A percentile compares a stretch with the other conserved stretches of the same genome.
phyloP scores from a whole-genome alignment of 352 stramenopile species.

The Pythium rhizo-oryzae region DNA sequence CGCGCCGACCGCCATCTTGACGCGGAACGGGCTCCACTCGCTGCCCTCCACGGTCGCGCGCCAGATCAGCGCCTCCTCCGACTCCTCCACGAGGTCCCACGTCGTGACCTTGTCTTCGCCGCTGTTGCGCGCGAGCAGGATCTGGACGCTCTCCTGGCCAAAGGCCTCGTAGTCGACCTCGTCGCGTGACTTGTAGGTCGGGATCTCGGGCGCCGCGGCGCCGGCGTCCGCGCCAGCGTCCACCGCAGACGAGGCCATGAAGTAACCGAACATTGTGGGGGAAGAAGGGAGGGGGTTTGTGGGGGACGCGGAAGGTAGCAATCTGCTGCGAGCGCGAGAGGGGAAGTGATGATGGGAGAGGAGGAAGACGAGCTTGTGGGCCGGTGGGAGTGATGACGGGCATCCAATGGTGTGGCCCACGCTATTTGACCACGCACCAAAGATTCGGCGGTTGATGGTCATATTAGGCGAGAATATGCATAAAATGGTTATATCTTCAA shows the following conservation, averaged over 20 bases:
- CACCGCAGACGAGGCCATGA: constrained; percentile 16
- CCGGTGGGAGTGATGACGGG: constrained; percentile 9
- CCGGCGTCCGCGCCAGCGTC: neutral
- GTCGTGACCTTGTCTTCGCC: constrained; percentile 67
- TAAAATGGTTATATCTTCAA: too few species aligned
- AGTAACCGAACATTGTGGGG: constrained; percentile 29
- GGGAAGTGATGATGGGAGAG: neutral
- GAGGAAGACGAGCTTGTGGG: neutral
- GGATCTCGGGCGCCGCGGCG: constrained; percentile 30
- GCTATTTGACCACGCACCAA: neutral
- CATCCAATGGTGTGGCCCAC: constrained; percentile 18
- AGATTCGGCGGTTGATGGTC: constrained; percentile 1
- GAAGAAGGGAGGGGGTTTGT: neutral
- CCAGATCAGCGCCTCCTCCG: constrained; percentile 57
- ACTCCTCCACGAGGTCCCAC: constrained; percentile 69
- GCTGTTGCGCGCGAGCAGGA: constrained; percentile 63
- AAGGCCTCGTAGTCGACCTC: constrained; percentile 66
- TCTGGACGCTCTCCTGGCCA: constrained; percentile 64
- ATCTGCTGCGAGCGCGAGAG: neutral
- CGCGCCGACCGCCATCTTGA: constrained; percentile 52
- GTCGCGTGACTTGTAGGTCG: constrained; percentile 44
- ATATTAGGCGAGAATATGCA: neutral
- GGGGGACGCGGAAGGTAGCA: constrained; percentile 1
- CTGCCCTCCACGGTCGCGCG: constrained; percentile 61
- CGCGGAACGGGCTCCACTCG: constrained; percentile 76